phyloP scores from a whole-genome alignment of 306 rosid species.

The Cucurbita argyrosperma region DNA sequence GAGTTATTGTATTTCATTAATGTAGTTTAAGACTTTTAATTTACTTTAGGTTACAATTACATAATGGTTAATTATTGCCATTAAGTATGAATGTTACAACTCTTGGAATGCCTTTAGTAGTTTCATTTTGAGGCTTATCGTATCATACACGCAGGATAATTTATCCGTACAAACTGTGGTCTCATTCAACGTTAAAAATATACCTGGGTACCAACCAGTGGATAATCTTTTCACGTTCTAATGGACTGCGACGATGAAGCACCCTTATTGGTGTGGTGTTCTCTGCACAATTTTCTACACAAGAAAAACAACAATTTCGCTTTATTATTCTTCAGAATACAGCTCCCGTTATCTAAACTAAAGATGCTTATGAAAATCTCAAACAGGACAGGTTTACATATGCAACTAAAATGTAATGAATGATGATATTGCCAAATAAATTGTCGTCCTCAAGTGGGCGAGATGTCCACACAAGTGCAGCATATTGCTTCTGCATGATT shows the following conservation, averaged over 20 bases:
- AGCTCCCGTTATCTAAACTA: background rate
- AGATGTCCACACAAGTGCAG: constrained; percentile 86
- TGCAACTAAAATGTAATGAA: background rate
- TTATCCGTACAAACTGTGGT: background rate
- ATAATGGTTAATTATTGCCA: too few species aligned
- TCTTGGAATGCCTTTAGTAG: too few species aligned
- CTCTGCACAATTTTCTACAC: constrained; percentile 62
- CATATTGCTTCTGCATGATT: constrained; percentile 66
- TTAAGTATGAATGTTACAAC: too few species aligned
- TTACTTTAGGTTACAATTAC: too few species aligned
- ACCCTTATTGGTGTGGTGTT: constrained; percentile 94
- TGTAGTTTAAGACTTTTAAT: too few species aligned
- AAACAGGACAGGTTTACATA: background rate
- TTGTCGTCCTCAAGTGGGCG: constrained; percentile 59
- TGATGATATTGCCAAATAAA: constrained; percentile 33
- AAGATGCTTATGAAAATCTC: background rate
- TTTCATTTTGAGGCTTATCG: too few species aligned
- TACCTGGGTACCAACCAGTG: constrained; percentile 96
- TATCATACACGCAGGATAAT: background rate
- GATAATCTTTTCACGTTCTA: constrained; percentile 78
- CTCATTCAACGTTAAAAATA: background rate
- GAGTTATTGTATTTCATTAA: too few species aligned
- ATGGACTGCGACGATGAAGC: constrained; percentile 92
- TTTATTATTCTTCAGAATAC: background rate
- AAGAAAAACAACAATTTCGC: background rate